phyloP scores from a whole-genome alignment of 2,329 filamentous ascomycete species.

The Nothopassalora personata region DNA sequence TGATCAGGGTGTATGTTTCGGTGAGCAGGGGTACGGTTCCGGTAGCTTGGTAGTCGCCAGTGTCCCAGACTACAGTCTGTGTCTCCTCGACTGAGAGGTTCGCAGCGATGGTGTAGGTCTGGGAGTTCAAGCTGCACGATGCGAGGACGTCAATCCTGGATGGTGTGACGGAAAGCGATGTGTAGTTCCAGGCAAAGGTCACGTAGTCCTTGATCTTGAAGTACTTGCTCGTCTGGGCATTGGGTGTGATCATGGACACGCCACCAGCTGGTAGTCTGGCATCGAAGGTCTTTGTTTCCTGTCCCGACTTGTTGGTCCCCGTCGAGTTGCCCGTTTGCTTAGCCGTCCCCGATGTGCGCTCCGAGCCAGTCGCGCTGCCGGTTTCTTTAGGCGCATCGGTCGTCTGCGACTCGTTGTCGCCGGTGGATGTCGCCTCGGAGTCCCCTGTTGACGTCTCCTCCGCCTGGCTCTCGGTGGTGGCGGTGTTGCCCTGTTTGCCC shows the following conservation, averaged over 20 bases:
- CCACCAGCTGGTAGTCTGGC: slow-evolving; percentile 53
- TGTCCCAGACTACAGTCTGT: slow-evolving; percentile 56
- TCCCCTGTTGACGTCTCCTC: slow-evolving; percentile 14
- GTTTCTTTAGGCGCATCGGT: slow-evolving; percentile 2
- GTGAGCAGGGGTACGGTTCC: slow-evolving; percentile 49
- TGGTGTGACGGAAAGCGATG: slow-evolving; percentile 55
- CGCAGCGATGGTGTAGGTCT: slow-evolving; percentile 56
- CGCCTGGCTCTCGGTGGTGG: slow-evolving; percentile 20
- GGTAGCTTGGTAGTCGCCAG: slow-evolving; percentile 46
- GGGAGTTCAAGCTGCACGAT: slow-evolving; percentile 53
- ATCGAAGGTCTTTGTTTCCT: slow-evolving; percentile 43
- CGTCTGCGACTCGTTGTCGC: slow-evolving; percentile 13
- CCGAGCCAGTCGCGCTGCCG: slow-evolving; percentile 13
- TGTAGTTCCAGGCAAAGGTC: slow-evolving; percentile 66
- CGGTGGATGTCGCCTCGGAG: slow-evolving; percentile 15
- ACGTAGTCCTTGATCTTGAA: slow-evolving; percentile 60
- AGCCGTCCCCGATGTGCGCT: slow-evolving; percentile 17
- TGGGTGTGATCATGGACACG: slow-evolving; percentile 57
- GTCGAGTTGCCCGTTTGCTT: slow-evolving; percentile 20
- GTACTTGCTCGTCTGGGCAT: slow-evolving; percentile 47
- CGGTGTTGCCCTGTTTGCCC: slow-evolving; percentile 21
- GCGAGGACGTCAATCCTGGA: slow-evolving; percentile 57
- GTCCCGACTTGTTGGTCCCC: slow-evolving; percentile 16
- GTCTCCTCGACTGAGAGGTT: slow-evolving; percentile 50
- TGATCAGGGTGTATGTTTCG: slow-evolving; percentile 59